These are phyloP conservation scores for Chaetoscypha palmicola DNA, from an alignment of 2,329 filamentous ascomycete species.

Conservation along the genomic window DNA sequence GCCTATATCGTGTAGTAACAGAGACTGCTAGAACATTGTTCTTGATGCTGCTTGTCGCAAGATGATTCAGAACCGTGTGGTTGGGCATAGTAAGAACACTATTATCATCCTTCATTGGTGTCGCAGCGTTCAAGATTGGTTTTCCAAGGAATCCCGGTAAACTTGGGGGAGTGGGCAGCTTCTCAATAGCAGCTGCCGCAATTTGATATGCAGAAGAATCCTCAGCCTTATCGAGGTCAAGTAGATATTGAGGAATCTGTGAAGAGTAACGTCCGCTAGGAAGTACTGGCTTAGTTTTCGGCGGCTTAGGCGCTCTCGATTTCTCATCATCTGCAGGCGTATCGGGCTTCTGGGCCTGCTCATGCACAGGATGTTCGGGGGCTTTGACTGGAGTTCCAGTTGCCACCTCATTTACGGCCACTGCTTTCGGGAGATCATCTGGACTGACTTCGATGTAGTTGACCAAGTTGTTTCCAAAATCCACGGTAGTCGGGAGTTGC, in stretches of 20 bases:
- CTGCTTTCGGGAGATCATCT: slow-evolving; percentile 51
- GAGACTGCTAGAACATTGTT: slow-evolving; percentile 92
- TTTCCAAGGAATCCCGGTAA: slow-evolving; percentile 89
- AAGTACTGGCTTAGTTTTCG: slow-evolving; percentile 48
- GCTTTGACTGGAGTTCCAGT: slow-evolving; percentile 12
- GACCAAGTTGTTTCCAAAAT: slow-evolving; percentile 95
- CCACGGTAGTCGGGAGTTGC: slow-evolving; percentile 85
- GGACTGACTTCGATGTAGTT: slow-evolving; percentile 95
- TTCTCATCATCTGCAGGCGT: slow-evolving; percentile 32
- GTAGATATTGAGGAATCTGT: slow-evolving; percentile 74
- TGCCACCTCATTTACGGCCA: slow-evolving; percentile 28
- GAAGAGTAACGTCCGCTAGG: slow-evolving; percentile 58
- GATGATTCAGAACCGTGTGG: slow-evolving; percentile 91
- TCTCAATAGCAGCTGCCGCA: slow-evolving; percentile 67
- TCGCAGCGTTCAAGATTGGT: slow-evolving; percentile 86
- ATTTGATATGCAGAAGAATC: slow-evolving; percentile 68
- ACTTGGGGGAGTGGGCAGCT: slow-evolving; percentile 74
- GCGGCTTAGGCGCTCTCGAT: slow-evolving; percentile 31
- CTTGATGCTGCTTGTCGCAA: slow-evolving; percentile 97
- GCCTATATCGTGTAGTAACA: slow-evolving; percentile 93
- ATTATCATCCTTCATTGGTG: slow-evolving; percentile 94
- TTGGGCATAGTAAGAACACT: slow-evolving; percentile 96
- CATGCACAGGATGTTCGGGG: slow-evolving; percentile 15
- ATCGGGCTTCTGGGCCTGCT: slow-evolving; percentile 16
- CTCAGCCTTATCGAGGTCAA: slow-evolving; percentile 80